Conservation (phyloP, 208 protist genomes). For the Crithidia brevicula region DNA sequence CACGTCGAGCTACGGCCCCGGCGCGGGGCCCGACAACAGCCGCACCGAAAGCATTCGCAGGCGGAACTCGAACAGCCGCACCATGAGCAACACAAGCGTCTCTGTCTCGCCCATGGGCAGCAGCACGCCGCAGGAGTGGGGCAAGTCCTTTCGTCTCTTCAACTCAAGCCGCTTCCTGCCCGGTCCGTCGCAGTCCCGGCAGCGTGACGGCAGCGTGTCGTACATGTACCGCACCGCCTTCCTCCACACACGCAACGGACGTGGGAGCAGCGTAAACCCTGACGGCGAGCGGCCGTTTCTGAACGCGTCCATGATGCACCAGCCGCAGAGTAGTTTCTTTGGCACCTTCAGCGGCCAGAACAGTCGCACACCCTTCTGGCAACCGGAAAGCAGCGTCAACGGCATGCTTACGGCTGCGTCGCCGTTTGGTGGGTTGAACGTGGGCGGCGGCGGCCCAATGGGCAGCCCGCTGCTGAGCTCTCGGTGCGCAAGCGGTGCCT, state of each 20-base stretch:
- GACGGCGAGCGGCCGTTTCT: constrained; percentile 23
- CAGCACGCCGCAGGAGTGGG: constrained; percentile 62
- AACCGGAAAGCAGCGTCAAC: constrained; percentile 17
- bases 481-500: constrained; percentile 12
- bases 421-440: constrained; percentile 3
- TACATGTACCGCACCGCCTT: constrained; percentile 44
- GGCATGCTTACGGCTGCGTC: constrained; percentile 22
- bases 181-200: constrained; percentile 28
- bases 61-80: constrained; percentile 41
- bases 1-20: constrained; percentile 40
- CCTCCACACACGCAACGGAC: constrained; percentile 15
- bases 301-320: constrained; percentile 16
- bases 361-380: constrained; percentile 28
- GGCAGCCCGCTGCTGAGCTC: constrained; percentile 29
- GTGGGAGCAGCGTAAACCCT: constrained; percentile 26
- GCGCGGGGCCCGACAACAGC: constrained; percentile 20
- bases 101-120: constrained; percentile 66
- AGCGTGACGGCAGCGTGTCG: constrained; percentile 33
- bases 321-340: constrained; percentile 31
- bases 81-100: constrained; percentile 63
- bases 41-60: constrained; percentile 26
- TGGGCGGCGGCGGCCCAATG: not conserved
- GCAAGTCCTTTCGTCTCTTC: constrained; percentile 79
- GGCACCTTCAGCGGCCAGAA: constrained; percentile 7
- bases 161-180: constrained; percentile 50